Percentiles rank a stretch among this genome's conserved stretches.
Conservation (phyloP, 208 protist genomes). For the Angomonas deanei region DNA sequence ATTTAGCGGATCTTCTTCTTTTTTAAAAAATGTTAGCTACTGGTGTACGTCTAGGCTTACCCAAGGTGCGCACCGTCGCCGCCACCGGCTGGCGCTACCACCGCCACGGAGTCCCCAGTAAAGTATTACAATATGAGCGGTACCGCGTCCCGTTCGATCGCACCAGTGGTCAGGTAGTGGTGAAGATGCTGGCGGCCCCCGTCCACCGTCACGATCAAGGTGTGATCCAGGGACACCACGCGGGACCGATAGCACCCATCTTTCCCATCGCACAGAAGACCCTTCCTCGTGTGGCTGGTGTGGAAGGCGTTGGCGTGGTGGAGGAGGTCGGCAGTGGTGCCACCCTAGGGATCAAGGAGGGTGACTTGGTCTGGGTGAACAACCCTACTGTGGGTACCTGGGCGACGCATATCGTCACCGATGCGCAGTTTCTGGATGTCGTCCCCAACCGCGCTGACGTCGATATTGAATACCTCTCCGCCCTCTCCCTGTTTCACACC, state of each 20-base stretch:
- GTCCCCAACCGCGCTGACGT: constrained; percentile 86
- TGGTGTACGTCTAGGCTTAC: constrained; percentile 13
- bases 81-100: constrained; percentile 86
- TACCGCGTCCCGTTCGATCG: constrained; percentile 85
- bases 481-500: constrained; percentile 94
- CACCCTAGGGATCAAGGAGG: constrained; percentile 57
- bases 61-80: constrained; percentile 70
- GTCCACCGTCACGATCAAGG: constrained; percentile 96
- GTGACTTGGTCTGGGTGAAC: constrained; percentile 93
- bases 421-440: constrained; percentile 76
- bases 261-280: neutral
- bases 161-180: constrained; percentile 76
- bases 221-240: constrained; percentile 88
- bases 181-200: constrained; percentile 94
- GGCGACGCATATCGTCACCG: constrained; percentile 86
- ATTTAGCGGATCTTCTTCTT: constrained; percentile 4
- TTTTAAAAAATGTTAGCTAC: constrained; percentile 9
- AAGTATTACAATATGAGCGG: constrained; percentile 81
- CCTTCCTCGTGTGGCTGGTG: constrained; percentile 75
- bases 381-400: constrained; percentile 86
- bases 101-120: constrained; percentile 57
- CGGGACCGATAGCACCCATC: neutral
- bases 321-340: constrained; percentile 88
- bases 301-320: constrained; percentile 95
- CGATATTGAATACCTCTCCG: constrained; percentile 92